Evolutionary conservation across 2,329 filamentous ascomycete species (phyloP), one percentile per base, ranked within the genome.

Genomic region (Hypoxylon sp.): DNA sequence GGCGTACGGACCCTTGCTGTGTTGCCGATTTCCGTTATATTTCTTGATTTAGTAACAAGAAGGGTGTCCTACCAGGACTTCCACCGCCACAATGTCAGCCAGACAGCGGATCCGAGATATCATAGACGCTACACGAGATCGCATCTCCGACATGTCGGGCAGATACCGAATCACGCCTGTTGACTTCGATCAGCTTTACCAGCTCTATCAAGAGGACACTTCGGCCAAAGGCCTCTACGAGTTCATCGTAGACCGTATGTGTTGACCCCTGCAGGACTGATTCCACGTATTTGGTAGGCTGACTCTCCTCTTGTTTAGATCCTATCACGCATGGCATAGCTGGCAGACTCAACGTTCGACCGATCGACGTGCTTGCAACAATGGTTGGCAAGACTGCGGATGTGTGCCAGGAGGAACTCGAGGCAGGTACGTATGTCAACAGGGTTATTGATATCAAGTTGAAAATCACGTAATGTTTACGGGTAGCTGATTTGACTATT

Each of bases 161-260:
- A 52, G 61, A 57, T 60, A 58, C 57, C 58, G 41, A 23, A 48
- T 70, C 51, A 59, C 65, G 2, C 61, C 68, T 4, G 11, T 19
- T 23, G 68, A 70, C 13, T 70, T 70, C 46, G 68, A 70, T 17
- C 53, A 50, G 55, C 61, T 70, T 1, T 70, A 70, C 23, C 65
- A 70, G 46, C 61, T 65, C 3, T 70, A 67, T 28, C 68, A 70
- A 21, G 55, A 65, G 14, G 65, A 68, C 9, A 65, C 65, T 10
- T 68, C 68, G 1, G 50, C 57, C 17, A 70, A 70, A 50, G 68
- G 65, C 2, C 61, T 70, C 41, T 68, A 65, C 5, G 65, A 65
- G 38, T 70, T 70, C 21, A 68, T 70, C 17, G 36, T 68, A 7
- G 68, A 65, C 10, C 68, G 68, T 70, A 58, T 25, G 64, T 52